A percentile compares a stretch with the other conserved stretches of the same genome.
Evolutionary conservation across 2,329 filamentous ascomycete species (phyloP).

Genomic region (Aureobasidium mangrovei): DNA sequence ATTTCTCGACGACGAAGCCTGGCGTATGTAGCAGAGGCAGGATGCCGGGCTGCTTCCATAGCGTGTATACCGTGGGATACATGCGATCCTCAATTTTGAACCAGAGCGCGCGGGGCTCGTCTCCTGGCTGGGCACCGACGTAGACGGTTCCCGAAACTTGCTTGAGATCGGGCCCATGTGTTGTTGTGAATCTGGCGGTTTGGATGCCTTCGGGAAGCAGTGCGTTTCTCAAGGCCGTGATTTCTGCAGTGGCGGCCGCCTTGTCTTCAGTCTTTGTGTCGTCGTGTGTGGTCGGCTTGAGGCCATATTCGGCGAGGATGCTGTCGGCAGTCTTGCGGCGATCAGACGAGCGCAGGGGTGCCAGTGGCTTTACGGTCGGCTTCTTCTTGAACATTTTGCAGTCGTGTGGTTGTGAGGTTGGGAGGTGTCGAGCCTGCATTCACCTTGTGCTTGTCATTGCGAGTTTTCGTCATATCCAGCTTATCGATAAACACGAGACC

Average conservation of each 20-base stretch:
- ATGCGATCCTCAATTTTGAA: constrained; percentile 51
- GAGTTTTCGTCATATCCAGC: neutral
- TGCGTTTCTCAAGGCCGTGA: constrained; percentile 47
- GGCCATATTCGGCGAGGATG: constrained; percentile 54
- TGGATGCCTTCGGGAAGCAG: constrained; percentile 55
- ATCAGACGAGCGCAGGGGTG: constrained; percentile 58
- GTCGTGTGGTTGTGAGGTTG: neutral
- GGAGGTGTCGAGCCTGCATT: neutral
- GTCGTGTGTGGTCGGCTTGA: constrained; percentile 36
- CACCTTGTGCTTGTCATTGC: neutral
- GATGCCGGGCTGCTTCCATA: constrained; percentile 55
- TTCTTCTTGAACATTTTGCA: constrained; percentile 31
- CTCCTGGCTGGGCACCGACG: constrained; percentile 49
- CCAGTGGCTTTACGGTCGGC: constrained; percentile 50
- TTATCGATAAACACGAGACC: neutral
- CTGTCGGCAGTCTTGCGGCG: constrained; percentile 58
- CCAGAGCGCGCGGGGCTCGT: constrained; percentile 55
- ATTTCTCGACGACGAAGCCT: constrained; percentile 51
- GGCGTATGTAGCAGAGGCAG: constrained; percentile 57
- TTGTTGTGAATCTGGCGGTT: constrained; percentile 57
- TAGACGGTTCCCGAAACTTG: constrained; percentile 57
- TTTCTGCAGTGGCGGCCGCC: constrained; percentile 34
- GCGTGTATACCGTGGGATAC: constrained; percentile 53
- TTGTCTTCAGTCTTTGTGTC: constrained; percentile 35
- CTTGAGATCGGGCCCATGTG: constrained; percentile 51